A percentile compares a stretch with the other conserved stretches of the same genome.
phyloP scores from a whole-genome alignment of 257 asterid genomes.

The Echium plantagineum region DNA sequence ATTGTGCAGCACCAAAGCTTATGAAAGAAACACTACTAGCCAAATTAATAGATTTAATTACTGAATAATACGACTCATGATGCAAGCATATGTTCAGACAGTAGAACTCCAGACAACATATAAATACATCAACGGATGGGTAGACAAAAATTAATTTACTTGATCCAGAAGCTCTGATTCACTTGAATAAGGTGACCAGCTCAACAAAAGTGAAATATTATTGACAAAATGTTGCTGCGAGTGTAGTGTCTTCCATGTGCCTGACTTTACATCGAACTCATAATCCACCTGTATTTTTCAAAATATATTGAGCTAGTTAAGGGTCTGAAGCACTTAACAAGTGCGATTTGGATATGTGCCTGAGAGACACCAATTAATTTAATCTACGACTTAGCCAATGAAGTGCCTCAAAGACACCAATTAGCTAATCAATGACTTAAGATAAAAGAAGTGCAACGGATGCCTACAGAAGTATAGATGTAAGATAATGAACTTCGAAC shows the following conservation, averaged over 20 bases:
- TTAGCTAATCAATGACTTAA: no score
- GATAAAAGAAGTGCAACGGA: background rate
- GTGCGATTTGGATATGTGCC: no score
- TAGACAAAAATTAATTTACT: conserved; percentile 37
- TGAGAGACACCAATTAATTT: no score
- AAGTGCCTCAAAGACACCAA: no score
- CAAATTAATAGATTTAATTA: no score
- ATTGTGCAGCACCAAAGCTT: background rate
- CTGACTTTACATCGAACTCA: conserved; percentile 27
- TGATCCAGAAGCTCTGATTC: conserved; percentile 71
- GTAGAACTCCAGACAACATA: background rate
- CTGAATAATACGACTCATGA: no score
- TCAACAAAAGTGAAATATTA: conserved; percentile 59
- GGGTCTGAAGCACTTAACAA: background rate
- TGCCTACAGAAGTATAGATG: background rate
- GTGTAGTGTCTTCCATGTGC: conserved; percentile 46
- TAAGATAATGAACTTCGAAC: background rate
- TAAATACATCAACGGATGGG: background rate
- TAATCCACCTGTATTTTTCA: conserved; percentile 64
- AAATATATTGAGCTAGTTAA: background rate
- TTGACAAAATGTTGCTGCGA: conserved; percentile 30
- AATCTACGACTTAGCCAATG: no score
- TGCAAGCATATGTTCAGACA: no score
- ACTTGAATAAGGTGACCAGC: conserved; percentile 76
- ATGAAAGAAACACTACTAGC: no score